phyloP scores from a whole-genome alignment of 306 rosid genomes.

The Rosa multiflora region DNA sequence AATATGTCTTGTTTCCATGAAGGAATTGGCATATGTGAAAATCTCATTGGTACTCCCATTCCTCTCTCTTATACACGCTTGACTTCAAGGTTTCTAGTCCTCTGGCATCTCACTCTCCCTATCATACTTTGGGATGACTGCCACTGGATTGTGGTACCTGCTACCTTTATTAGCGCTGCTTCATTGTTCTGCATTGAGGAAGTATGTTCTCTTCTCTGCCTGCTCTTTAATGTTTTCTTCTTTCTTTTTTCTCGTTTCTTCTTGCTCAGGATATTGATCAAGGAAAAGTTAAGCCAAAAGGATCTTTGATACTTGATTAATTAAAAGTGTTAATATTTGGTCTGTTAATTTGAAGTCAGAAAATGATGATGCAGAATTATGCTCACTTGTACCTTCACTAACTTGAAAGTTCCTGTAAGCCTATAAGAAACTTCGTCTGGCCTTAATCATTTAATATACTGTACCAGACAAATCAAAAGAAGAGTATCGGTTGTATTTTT shows the following conservation, averaged over 20 bases:
- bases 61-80: slow-evolving; percentile 90
- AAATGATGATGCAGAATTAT: not conserved
- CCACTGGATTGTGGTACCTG: slow-evolving; percentile 93
- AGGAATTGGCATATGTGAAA: slow-evolving; percentile 87
- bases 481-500: not conserved
- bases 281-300: not conserved
- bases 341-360: not conserved
- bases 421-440: not conserved
- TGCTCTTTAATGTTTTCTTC: not conserved
- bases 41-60: slow-evolving; percentile 85
- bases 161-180: slow-evolving; percentile 90
- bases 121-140: slow-evolving; percentile 95
- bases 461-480: not conserved
- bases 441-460: not conserved
- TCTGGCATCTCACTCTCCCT: slow-evolving; percentile 91
- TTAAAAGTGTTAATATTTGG: not conserved
- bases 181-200: slow-evolving; percentile 95
- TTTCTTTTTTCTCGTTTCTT: not conserved
- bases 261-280: not conserved
- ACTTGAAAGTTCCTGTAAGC: not conserved
- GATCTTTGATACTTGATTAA: not conserved
- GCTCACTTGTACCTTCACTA: not conserved
- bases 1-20: slow-evolving; percentile 77
- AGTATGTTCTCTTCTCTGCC: slow-evolving; percentile 36
- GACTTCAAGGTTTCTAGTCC: slow-evolving; percentile 87